Percentiles rank a stretch among this genome's conserved stretches.
Conservation (phyloP, 495 filamentous ascomycete genomes). For the Schizothecium vesticola region DNA sequence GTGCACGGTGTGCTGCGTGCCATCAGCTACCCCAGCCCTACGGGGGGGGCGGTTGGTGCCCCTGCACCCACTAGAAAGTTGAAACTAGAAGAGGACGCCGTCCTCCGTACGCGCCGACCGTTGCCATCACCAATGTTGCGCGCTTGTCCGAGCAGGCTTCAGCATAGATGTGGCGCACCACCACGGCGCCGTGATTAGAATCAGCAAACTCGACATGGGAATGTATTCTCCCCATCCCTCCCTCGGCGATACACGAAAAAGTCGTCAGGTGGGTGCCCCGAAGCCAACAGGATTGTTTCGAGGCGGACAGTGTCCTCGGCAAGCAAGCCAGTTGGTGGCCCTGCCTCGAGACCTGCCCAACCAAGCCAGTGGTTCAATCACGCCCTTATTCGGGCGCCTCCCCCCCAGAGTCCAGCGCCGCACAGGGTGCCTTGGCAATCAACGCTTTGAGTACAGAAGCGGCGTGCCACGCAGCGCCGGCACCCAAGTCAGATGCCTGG, state of each 20-base stretch:
- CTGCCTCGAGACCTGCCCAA: not conserved
- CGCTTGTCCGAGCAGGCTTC: not conserved
- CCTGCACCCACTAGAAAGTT: not conserved
- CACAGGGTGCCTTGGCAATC: not conserved
- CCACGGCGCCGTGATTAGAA: not conserved
- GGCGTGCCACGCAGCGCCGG: not conserved
- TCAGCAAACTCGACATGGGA: not conserved
- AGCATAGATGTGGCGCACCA: not conserved
- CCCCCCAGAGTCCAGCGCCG: not conserved
- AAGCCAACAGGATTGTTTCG: not conserved
- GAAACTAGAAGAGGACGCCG: no score
- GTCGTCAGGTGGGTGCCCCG: not conserved
- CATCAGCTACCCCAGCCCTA: not conserved
- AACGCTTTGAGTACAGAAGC: not conserved
- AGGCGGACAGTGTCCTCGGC: not conserved
- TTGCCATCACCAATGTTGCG: not conserved
- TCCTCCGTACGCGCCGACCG: not conserved
- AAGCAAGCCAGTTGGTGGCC: constrained; percentile 7
- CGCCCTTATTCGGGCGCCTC: not conserved
- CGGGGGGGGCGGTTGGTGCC: not conserved
- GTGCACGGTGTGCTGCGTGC: not conserved
- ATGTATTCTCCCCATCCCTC: not conserved
- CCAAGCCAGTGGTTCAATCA: not conserved
- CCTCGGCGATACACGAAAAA: not conserved
- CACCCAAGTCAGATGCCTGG: not conserved